Evolutionary conservation across 352 stramenopile species (phyloP).

Genomic region (Phytophthora rubi): DNA sequence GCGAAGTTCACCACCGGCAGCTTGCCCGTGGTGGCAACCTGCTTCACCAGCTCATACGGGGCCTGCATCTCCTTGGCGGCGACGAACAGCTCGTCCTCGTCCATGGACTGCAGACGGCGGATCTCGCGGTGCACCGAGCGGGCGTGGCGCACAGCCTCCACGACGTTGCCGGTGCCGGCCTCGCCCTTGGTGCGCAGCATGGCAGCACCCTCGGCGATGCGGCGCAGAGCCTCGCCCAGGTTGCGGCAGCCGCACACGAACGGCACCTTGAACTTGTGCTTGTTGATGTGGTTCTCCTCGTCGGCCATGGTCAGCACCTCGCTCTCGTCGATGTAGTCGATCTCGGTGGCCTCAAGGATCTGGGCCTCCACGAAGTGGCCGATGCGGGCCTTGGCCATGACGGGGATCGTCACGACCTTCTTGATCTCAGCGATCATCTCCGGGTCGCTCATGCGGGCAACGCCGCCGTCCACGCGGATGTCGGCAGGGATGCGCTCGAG

Average conservation of each 20-base stretch:
- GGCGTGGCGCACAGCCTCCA: constrained; percentile 97
- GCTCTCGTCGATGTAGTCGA: constrained; percentile 99
- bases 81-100: constrained; percentile 98
- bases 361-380: constrained; percentile 99
- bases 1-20: constrained; percentile 96
- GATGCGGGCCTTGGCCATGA: constrained; percentile 99
- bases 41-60: constrained; percentile 93
- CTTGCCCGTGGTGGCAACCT: constrained; percentile 73
- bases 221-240: constrained; percentile 95
- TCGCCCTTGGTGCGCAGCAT: constrained; percentile 99
- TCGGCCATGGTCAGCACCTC: constrained; percentile 99
- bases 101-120: constrained; percentile 90
- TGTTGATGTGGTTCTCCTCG: constrained; percentile 98
- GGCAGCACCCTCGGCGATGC: constrained; percentile 95
- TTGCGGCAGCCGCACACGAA: constrained; percentile 99
- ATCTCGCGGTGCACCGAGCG: constrained; percentile 94
- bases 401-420: constrained; percentile 98
- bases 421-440: constrained; percentile 99
- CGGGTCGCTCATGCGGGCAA: constrained; percentile 98
- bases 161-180: constrained; percentile 98
- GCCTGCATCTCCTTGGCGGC: constrained; percentile 97
- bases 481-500: constrained; percentile 98
- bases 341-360: constrained; percentile 97
- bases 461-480: constrained; percentile 96
- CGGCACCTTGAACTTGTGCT: constrained; percentile 97